phyloP scores from a whole-genome alignment of 129 eudicot genomes.

The Artemisia annua region DNA sequence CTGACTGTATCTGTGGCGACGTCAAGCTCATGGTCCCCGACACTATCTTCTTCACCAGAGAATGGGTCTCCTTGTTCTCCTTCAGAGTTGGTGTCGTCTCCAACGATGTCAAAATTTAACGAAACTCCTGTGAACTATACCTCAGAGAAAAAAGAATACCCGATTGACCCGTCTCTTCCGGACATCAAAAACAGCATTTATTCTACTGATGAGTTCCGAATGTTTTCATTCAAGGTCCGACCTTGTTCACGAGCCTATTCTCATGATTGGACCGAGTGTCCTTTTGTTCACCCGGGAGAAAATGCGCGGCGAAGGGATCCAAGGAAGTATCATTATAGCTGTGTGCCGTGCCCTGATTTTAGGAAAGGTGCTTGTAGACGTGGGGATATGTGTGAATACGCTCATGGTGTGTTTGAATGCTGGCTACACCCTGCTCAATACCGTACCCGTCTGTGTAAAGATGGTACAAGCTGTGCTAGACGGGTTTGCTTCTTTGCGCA shows the following conservation, averaged over 20 bases:
- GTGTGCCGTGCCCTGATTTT: constrained; percentile 90
- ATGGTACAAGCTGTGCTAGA: constrained; percentile 70
- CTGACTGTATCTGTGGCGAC: constrained; percentile 45
- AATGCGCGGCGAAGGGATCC: constrained; percentile 92
- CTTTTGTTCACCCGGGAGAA: constrained; percentile 93
- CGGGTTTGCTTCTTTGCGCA: constrained; percentile 93
- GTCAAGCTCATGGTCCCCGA: constrained; percentile 59
- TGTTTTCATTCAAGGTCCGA: constrained; percentile 89
- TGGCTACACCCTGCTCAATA: constrained; percentile 97
- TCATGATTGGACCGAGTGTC: constrained; percentile 96
- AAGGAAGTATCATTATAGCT: constrained; percentile 82
- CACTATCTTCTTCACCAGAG: constrained; percentile 63
- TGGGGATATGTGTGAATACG: constrained; percentile 94
- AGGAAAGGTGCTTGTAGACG: constrained; percentile 86
- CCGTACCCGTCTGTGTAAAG: constrained; percentile 80
- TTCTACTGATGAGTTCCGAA: constrained; percentile 89
- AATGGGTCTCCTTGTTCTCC: constrained; percentile 67
- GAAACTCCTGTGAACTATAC: constrained; percentile 40
- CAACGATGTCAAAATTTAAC: constrained; percentile 43
- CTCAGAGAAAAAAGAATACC: constrained; percentile 79
- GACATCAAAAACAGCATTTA: constrained; percentile 81
- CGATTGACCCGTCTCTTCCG: constrained; percentile 78
- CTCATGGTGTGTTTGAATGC: constrained; percentile 94
- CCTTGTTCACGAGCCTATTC: constrained; percentile 92
- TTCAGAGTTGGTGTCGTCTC: constrained; percentile 57